Conservation (phyloP, 2,329 filamentous ascomycete genomes). For the Penicillium occitanis region DNA sequence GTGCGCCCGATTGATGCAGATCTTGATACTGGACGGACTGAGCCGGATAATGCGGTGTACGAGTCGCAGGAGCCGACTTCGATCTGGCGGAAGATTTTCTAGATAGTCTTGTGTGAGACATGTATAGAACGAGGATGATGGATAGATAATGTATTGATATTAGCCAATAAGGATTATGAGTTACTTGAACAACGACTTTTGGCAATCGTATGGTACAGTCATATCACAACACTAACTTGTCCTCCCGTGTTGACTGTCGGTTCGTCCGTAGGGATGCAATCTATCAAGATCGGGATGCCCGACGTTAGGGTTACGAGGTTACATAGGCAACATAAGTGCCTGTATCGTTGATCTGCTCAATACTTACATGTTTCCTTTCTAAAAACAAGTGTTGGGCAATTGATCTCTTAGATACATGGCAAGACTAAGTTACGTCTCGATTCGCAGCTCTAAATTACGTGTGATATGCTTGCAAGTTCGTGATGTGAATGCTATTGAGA, state of each 20-base stretch:
- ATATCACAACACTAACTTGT: neutral
- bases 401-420: neutral
- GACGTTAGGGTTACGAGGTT: neutral
- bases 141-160: neutral
- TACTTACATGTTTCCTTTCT: neutral
- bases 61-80: constrained; percentile 34
- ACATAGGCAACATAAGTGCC: neutral
- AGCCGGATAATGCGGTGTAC: constrained; percentile 38
- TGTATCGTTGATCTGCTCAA: neutral
- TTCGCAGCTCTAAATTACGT: neutral
- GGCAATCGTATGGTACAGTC: neutral
- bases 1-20: constrained; percentile 45
- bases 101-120: neutral
- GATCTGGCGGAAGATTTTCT: constrained; percentile 30
- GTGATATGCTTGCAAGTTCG: no score
- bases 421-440: neutral
- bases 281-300: neutral
- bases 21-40: constrained; percentile 42
- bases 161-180: neutral
- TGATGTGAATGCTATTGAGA: no score
- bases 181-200: neutral
- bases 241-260: neutral
- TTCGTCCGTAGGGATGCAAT: neutral
- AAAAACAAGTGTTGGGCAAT: neutral
- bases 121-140: neutral